Conservation (phyloP, 2,329 filamentous ascomycete species). For the Cytospora schulzeri region DNA sequence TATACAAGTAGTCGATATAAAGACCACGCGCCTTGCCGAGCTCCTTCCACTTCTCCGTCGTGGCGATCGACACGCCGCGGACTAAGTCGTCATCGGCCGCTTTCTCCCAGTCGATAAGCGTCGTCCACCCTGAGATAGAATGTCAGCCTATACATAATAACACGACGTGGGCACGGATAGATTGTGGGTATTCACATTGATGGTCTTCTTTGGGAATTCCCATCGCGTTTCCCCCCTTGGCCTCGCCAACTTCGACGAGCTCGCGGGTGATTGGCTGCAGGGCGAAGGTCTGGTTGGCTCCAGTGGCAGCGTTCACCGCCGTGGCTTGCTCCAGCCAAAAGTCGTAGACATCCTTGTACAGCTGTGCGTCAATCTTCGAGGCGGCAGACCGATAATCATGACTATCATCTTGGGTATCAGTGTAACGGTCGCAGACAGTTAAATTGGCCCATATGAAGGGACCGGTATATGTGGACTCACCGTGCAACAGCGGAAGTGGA, state of each 20-base stretch:
- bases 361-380: conserved; percentile 31
- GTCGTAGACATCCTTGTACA: conserved; percentile 34
- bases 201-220: conserved; percentile 23
- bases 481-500: not conserved
- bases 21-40: not conserved
- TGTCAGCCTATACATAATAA: not conserved
- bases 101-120: conserved; percentile 30
- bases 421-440: not conserved
- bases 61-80: conserved; percentile 29
- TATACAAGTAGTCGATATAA: not conserved
- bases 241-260: conserved; percentile 24
- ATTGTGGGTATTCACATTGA: conserved; percentile 28
- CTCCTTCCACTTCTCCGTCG: conserved; percentile 20
- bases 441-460: not conserved
- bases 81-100: conserved; percentile 27
- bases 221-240: conserved; percentile 30
- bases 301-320: conserved; percentile 24
- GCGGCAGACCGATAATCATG: conserved; percentile 33
- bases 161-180: not conserved
- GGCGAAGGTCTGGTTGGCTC: conserved; percentile 31
- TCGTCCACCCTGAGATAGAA: conserved; percentile 30
- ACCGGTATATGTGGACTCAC: not conserved
- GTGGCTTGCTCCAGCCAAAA: conserved; percentile 31
- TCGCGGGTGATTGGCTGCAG: conserved; percentile 28
- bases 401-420: conserved; percentile 18